phyloP scores from a whole-genome alignment of 2,329 filamentous ascomycete species.

The Sporothrix sp. region DNA sequence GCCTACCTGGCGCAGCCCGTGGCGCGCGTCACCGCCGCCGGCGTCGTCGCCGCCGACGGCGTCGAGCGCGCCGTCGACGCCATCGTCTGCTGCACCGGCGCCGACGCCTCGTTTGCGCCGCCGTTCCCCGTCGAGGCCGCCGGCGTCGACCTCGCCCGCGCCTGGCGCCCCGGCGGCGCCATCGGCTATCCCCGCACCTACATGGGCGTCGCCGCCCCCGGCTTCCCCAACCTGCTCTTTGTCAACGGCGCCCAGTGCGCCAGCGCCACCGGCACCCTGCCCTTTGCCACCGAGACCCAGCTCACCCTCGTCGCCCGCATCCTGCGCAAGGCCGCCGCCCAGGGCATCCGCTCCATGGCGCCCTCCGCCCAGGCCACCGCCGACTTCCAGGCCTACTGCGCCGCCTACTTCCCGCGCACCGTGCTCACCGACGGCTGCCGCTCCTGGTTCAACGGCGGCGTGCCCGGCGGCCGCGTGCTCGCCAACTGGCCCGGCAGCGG shows the following conservation, averaged over 20 bases:
- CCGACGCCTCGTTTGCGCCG: no score
- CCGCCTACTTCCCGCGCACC: constrained; percentile 23
- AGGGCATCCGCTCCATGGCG: constrained; percentile 31
- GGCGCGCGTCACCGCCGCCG: constrained; percentile 46
- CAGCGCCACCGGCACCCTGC: constrained; percentile 12
- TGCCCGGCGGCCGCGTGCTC: not conserved
- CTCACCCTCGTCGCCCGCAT: constrained; percentile 36
- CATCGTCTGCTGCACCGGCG: no score
- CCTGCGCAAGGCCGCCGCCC: constrained; percentile 39
- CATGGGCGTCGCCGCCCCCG: constrained; percentile 25
- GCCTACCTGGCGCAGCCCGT: constrained; percentile 49
- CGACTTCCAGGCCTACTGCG: constrained; percentile 22
- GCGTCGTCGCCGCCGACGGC: constrained; percentile 51
- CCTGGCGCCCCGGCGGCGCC: constrained; percentile 46
- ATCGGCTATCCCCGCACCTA: constrained; percentile 51
- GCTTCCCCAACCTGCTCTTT: constrained; percentile 22
- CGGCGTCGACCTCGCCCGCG: constrained; percentile 41
- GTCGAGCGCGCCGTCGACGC: constrained; percentile 49
- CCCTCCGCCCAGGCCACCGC: constrained; percentile 15
- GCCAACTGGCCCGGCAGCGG: not conserved
- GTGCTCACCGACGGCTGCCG: constrained; percentile 21
- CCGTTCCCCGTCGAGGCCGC: no score
- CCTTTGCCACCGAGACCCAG: constrained; percentile 12
- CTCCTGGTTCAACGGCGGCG: not conserved
- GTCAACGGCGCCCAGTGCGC: constrained; percentile 9